Percentiles rank a stretch among this genome's conserved stretches.
Evolutionary conservation across 2,329 filamentous ascomycete species (phyloP).

Genomic region (Coniochaeta sp.): DNA sequence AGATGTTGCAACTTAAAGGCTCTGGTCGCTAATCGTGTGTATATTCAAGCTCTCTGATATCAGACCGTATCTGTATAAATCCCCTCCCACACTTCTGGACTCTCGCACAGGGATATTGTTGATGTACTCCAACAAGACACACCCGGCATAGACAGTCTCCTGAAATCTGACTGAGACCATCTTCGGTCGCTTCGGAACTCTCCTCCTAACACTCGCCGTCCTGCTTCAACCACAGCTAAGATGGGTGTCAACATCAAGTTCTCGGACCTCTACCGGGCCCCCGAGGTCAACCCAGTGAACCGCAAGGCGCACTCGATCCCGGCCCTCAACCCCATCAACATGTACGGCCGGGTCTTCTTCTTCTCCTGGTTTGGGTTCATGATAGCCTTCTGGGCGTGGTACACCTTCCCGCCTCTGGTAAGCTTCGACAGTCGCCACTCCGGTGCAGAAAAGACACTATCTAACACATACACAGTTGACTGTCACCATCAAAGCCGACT

Average conservation of each 20-base stretch:
- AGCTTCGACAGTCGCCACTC: too few species aligned
- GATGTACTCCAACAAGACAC: background rate
- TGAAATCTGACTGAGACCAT: background rate
- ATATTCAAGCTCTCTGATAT: background rate
- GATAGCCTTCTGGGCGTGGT: slow-evolving; percentile 87
- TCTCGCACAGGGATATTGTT: too few species aligned
- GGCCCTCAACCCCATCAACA: slow-evolving; percentile 67
- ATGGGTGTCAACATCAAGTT: slow-evolving; percentile 23
- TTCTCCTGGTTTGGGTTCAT: slow-evolving; percentile 85
- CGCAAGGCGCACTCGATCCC: slow-evolving; percentile 76
- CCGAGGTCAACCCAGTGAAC: slow-evolving; percentile 77
- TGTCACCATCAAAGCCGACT: slow-evolving; percentile 72
- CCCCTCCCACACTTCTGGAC: background rate
- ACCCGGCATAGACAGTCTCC: background rate
- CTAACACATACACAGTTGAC: slow-evolving; percentile 39
- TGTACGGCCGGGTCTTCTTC: slow-evolving; percentile 83
- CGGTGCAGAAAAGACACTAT: too few species aligned
- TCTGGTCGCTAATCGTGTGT: background rate
- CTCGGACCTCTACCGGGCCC: slow-evolving; percentile 42
- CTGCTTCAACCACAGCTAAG: background rate
- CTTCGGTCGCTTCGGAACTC: too few species aligned
- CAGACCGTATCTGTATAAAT: slow-evolving; percentile 2
- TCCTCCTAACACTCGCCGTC: background rate
- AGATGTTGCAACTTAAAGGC: background rate
- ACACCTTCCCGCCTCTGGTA: slow-evolving; percentile 82